Base-by-base conservation (phyloP, 2,329 filamentous ascomycete genomes). In the Geosmithia flava region DNA sequence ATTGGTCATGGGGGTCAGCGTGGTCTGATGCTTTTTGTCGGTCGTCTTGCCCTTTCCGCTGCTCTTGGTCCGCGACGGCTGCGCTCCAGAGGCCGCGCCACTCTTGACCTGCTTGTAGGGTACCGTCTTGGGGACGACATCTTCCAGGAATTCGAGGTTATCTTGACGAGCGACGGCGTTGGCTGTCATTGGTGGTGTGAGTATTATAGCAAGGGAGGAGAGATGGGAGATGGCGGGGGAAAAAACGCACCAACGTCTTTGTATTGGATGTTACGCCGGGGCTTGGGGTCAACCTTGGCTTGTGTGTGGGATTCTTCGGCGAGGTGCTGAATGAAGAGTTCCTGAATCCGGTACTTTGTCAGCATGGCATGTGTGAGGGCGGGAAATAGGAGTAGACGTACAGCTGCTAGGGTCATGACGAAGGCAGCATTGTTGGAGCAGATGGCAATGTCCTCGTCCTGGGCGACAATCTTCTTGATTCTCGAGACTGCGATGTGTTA, bases 401-500 rank as follows among this genome's bases (percentile, higher is more conserved):
- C 85, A 3, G 93, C 90, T 20, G 93, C 93, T 51, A 95, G 76
- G 1, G 91, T 90, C 58, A 97, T 94, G 49, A 91, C 82, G 63
- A 97, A 97, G 19, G 90, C 86, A 48, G 91, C 91, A 60, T 95
- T 95, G 65, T 90, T 95, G 44, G 90, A 95, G 65, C 88, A 95
- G 61, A 86, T 79, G 53, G 72, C 74, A 52, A 95, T 85, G 53
- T 96, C 91, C 42, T 87, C 81, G 65, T 98, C 93, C 50, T 88
- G 78, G 45, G 81, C 78, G 51, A 98, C 87, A 62, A 98, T 95
- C 69, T 95, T 95, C 69, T 96, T 96, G 50, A 98, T 87, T 58
- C 93, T 81, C 17, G 93, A 87, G 49, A 97, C 93, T 97, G 53
- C 19, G 33, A 27, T 16, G 15, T 13, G 20, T 23, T 6, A 20